Percentiles rank a stretch among this genome's conserved stretches.
These are phyloP conservation scores for Boletus sp. DNA, from an alignment of 1,284 basidiomycete species.

Conservation along the genomic window DNA sequence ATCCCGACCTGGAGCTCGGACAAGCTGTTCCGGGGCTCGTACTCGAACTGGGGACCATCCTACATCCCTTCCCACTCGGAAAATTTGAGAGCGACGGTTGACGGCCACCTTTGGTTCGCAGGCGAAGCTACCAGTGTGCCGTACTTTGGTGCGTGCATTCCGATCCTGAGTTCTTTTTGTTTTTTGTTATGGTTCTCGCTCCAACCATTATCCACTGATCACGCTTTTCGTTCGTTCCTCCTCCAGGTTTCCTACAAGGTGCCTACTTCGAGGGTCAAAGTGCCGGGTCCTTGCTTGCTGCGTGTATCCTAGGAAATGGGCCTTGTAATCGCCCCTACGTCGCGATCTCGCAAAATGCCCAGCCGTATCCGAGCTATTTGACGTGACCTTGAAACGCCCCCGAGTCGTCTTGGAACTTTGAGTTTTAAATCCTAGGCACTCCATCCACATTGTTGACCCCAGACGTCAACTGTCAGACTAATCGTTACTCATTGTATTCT, in stretches of 20 bases:
- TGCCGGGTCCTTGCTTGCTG: slow-evolving; percentile 34
- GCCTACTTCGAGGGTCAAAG: slow-evolving; percentile 44
- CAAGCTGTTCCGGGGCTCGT: slow-evolving; percentile 61
- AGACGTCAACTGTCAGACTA: no score
- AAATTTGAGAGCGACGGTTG: slow-evolving; percentile 54
- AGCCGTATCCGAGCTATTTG: no score
- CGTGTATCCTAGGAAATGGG: slow-evolving; percentile 36
- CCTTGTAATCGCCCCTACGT: slow-evolving; percentile 16
- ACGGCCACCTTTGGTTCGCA: slow-evolving; percentile 54
- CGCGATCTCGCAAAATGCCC: no score
- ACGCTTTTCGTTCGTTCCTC: neutral
- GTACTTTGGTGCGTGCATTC: slow-evolving; percentile 48
- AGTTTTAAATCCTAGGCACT: no score
- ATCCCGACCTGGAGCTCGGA: slow-evolving; percentile 59
- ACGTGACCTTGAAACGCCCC: no score
- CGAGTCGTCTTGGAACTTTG: no score
- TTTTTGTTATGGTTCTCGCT: neutral
- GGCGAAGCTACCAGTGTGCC: slow-evolving; percentile 60
- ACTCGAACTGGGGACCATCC: slow-evolving; percentile 65
- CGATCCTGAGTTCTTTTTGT: neutral
- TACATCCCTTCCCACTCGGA: slow-evolving; percentile 52
- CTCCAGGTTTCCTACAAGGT: slow-evolving; percentile 44
- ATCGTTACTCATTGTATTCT: no score
- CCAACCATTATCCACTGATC: neutral
- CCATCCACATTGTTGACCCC: no score